Base-by-base conservation (phyloP, 192 early-diverging fungal species). In the Entomortierella beljakovae region DNA sequence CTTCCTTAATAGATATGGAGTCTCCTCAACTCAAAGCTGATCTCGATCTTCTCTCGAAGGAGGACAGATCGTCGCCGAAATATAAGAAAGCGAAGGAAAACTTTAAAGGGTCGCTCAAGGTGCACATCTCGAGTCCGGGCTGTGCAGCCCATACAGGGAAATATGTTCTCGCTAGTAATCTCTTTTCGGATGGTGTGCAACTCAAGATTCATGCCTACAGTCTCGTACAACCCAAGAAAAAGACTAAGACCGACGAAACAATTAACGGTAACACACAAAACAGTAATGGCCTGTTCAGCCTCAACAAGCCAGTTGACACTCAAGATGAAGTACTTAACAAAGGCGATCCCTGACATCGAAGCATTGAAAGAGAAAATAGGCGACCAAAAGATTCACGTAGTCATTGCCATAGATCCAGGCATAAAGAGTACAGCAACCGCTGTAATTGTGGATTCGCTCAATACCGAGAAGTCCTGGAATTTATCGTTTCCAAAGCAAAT, bases 191-290 rank as follows among this genome's bases (percentile, higher is more conserved):
- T 46, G 58, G 58, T 7, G 11, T 43, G 9, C 58, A 60, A 26
- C 35, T 60, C 23, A 57, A 57, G 33, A 57, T 57, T 15, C 56
- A 57, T 33, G 11, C 56, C 31, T 57, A 57, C 56, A 57, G 56
- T 23, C 34, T 57, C 6, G 56, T n/a, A 6, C 56, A 57, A 28
- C 33, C 31, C 56, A 57, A 37, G 56, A 31, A 31, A 20, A 57
- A 57, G 32, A 7, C 6, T 23, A 33, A 57, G 31, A 35, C 6
- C 31, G n/a, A 20, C 4, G 32, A 33, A 29, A 22, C 18, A 2
- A 18, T 4, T 15, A 20, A 20, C 6, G 56, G 37, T 23, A 18
- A 13, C 6, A 25, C 49, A 15, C 49, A 43, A 3, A 25, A 7
- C 38, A 40, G 9, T 22, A 55, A 7, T 28, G 29, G 31, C 9